Conservation (phyloP, 352 stramenopile genomes). For the Phytophthora chlamydospora region DNA sequence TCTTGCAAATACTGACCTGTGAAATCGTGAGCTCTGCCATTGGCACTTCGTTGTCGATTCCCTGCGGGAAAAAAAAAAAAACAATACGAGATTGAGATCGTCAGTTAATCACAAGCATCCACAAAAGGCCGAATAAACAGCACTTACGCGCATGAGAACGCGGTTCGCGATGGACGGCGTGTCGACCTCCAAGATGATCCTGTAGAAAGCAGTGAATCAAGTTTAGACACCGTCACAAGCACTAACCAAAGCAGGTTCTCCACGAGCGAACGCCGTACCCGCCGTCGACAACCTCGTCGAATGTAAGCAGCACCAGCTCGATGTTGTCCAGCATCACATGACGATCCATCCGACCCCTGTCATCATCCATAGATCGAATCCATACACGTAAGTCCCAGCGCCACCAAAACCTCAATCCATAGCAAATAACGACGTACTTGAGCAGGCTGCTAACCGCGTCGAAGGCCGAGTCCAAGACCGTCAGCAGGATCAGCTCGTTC, state of each 20-base stretch:
- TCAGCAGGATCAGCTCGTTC: constrained; percentile 91
- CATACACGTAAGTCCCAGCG: constrained; percentile 5
- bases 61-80: constrained; percentile 44
- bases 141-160: constrained; percentile 89
- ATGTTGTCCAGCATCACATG: constrained; percentile 93
- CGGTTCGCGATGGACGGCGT: constrained; percentile 90
- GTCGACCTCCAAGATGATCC: constrained; percentile 90
- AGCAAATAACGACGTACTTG: constrained; percentile 57
- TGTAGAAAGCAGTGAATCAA: constrained; percentile 22
- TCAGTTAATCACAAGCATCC: constrained; percentile 2
- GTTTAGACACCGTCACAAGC: constrained; percentile 6
- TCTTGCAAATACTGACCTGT: constrained; percentile 47
- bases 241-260: not conserved
- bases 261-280: constrained; percentile 46
- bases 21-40: constrained; percentile 89
- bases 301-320: constrained; percentile 88
- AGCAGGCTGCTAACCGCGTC: constrained; percentile 87
- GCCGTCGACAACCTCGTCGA: constrained; percentile 92
- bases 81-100: not conserved
- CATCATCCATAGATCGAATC: constrained; percentile 1
- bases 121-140: not conserved
- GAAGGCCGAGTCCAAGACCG: constrained; percentile 85
- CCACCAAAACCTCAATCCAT: not conserved
- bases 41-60: constrained; percentile 88
- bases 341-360: constrained; percentile 83